Conservation (phyloP, 2,329 filamentous ascomycete species). For the Sphaerostilbella broomeana region DNA sequence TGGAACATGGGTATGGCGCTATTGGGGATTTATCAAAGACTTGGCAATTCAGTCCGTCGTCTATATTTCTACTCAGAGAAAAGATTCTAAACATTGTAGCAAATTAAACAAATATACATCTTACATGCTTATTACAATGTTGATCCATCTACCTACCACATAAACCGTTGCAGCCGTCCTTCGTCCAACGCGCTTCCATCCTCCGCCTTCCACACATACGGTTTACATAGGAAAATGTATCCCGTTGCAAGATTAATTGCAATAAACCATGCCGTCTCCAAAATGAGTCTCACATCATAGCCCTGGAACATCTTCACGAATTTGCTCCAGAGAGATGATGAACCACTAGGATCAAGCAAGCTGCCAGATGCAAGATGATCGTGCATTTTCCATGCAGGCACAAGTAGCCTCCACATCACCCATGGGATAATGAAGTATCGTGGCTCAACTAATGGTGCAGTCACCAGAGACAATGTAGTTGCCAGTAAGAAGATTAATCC, state of each 20-base stretch:
- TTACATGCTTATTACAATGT: neutral
- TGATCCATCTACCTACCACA: constrained; percentile 58
- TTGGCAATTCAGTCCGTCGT: neutral
- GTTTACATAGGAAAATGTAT: constrained; percentile 62
- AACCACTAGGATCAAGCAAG: neutral
- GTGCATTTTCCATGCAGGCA: constrained; percentile 47
- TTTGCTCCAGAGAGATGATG: constrained; percentile 1
- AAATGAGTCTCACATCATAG: constrained; percentile 41
- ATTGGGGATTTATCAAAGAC: neutral
- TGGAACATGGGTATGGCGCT: constrained; percentile 8
- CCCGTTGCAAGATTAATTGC: constrained; percentile 59
- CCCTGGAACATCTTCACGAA: constrained; percentile 12
- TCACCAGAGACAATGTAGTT: constrained; percentile 71
- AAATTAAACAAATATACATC: constrained; percentile 5
- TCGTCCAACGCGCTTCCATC: constrained; percentile 46
- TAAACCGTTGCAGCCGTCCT: constrained; percentile 65
- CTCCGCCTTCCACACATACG: constrained; percentile 58
- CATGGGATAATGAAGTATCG: constrained; percentile 94
- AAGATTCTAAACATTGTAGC: neutral
- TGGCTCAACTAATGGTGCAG: constrained; percentile 88
- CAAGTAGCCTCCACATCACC: constrained; percentile 82
- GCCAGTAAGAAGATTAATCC: constrained; percentile 56
- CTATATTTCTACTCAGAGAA: neutral
- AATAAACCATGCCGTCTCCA: constrained; percentile 65
- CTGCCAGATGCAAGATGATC: constrained; percentile 13